phyloP scores from a whole-genome alignment of 2,329 filamentous ascomycete genomes.

The Fusarium sp. region DNA sequence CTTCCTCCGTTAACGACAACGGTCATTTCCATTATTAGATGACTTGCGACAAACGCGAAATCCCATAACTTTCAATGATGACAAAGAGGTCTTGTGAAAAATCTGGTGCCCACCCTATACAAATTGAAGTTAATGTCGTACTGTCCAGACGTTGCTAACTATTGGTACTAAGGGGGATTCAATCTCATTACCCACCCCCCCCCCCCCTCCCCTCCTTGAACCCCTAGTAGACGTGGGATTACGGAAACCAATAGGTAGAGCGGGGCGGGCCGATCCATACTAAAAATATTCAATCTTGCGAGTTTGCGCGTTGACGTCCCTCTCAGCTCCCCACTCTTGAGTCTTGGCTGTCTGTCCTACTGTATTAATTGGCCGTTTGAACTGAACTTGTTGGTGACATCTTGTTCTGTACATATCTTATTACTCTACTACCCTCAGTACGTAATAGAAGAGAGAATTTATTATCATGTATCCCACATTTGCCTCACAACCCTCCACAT shows the following conservation, averaged over 20 bases:
- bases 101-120: too few species aligned
- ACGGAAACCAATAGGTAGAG: neutral
- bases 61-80: too few species aligned
- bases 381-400: neutral
- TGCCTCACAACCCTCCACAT: too few species aligned
- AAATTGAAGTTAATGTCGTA: too few species aligned
- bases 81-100: too few species aligned
- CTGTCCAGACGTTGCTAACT: too few species aligned
- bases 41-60: too few species aligned
- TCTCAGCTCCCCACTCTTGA: neutral
- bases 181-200: too few species aligned
- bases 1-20: too few species aligned
- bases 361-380: neutral
- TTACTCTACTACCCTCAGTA: neutral
- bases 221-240: neutral
- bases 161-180: too few species aligned
- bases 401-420: neutral
- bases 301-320: neutral
- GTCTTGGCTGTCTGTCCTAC: neutral
- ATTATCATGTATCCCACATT: neutral
- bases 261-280: neutral
- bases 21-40: too few species aligned
- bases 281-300: neutral
- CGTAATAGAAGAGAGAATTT: neutral
- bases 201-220: too few species aligned